Evolutionary conservation across 2,329 filamentous ascomycete species (phyloP).

Genomic region (Lasiodiplodia gonubiensis): DNA sequence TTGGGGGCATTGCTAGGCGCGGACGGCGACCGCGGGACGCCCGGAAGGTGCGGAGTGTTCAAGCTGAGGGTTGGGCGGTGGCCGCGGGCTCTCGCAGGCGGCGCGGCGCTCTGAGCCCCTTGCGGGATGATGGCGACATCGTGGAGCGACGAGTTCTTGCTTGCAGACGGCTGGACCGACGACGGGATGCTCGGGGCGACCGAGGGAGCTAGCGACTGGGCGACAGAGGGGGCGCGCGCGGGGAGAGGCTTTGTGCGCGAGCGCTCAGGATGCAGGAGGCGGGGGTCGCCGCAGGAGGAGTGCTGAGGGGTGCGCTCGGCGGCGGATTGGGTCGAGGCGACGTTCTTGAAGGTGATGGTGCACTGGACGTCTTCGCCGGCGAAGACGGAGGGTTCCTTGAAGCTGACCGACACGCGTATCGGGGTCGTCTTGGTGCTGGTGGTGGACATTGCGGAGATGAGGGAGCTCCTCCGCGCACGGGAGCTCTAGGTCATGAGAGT

Average conservation of each 20-base stretch:
- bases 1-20: conserved; percentile 33
- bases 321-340: conserved; percentile 56
- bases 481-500: conserved; percentile 29
- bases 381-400: conserved; percentile 93
- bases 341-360: conserved; percentile 94
- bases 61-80: conserved; percentile 74
- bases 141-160: conserved; percentile 37
- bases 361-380: conserved; percentile 95
- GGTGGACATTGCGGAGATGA: conserved; percentile 28
- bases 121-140: conserved; percentile 19
- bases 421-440: conserved; percentile 56
- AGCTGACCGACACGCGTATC: conserved; percentile 94
- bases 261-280: conserved; percentile 27
- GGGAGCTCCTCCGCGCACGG: conserved; percentile 29
- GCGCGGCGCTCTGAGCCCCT: conserved; percentile 20
- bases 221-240: conserved; percentile 37
- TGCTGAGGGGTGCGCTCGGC: conserved; percentile 41
- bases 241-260: conserved; percentile 26
- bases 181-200: conserved; percentile 47
- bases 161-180: conserved; percentile 29
- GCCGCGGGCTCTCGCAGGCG: conserved; percentile 46
- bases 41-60: conserved; percentile 39
- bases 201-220: conserved; percentile 33
- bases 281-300: conserved; percentile 35
- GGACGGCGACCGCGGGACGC: conserved; percentile 13